Base-by-base conservation (phyloP, 169 alveolate species). In the Cystoisospora suis region DNA sequence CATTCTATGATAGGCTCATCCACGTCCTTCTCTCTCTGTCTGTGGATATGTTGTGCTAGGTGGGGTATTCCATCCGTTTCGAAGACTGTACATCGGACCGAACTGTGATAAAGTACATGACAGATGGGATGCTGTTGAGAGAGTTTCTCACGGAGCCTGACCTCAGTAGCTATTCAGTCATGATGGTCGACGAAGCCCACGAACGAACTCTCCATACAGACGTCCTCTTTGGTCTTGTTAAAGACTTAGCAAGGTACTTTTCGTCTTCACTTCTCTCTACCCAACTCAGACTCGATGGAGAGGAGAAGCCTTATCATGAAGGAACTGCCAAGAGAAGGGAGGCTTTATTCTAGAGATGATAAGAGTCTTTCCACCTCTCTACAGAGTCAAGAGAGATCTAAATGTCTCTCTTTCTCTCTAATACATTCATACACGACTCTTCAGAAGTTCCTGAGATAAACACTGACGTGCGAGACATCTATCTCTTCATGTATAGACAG, bases 161-260 rank as follows among this genome's bases (percentile, higher is more conserved):
- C 72, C 94, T 99, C 72, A 94, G 94, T 38, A 95, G 95, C 53
- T 99, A 98, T 95, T 96, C 99, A 0, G 99, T 97, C 34, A 88
- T 99, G 81, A 97, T 99, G 94, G 96, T 99, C 40, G 99, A 99
- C 96, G 99, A 99, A 95, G 99, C 99, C 23, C 99, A 99, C 94
- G 99, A 99, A 95, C 97, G 99, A 92, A 98, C 99, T 17, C 96
- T 99, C 40, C 99, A 98, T 92, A 99, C 99, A 12, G 99, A 99
- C 97, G 97, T 99, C 34, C 97, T 99, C 81, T 98, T 99, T 91
- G 99, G 99, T 0, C 95, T 99, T 75, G 97, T 98, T 44, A 99
- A 99, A 94, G 99, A 98, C 95, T 93, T 98, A 75, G 93, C 95
- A 70, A 83, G 96, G 88, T 94, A 72, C 4, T n/a, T 17, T 38